These are phyloP conservation scores for Salix koriyanagi DNA, from an alignment of 345 rosid genomes.

Conservation along the genomic window DNA sequence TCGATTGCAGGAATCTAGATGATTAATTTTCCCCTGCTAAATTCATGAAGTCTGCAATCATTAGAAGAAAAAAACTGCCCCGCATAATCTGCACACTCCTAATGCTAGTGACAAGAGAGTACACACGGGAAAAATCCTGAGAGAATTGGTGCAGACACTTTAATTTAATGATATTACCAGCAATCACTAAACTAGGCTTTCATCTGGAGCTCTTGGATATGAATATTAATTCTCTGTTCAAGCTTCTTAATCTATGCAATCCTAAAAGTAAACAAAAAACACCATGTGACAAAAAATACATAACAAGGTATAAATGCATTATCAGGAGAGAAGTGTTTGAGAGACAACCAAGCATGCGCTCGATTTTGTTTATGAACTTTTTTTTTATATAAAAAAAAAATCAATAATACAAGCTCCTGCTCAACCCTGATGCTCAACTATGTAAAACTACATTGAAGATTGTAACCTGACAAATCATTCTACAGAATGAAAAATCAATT, in stretches of 20 bases:
- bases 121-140: neutral
- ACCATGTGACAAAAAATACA: neutral
- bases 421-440: too few species aligned
- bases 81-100: neutral
- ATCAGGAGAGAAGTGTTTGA: neutral
- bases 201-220: neutral
- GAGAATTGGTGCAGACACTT: neutral
- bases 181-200: neutral
- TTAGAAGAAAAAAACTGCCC: neutral
- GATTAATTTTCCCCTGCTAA: neutral
- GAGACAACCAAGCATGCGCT: neutral
- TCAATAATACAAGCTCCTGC: neutral
- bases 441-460: neutral
- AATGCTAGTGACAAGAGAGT: neutral
- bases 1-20: neutral
- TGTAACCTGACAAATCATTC: neutral
- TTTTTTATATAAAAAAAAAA: too few species aligned
- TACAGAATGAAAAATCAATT: conserved; percentile 5
- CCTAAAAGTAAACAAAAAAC: neutral
- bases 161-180: neutral
- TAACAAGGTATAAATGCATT: neutral
- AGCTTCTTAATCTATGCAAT: neutral
- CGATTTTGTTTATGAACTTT: too few species aligned
- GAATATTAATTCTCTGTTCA: neutral
- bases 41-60: neutral